These are phyloP conservation scores for Penicillium taxi DNA, from an alignment of 495 filamentous ascomycete species.

Conservation along the genomic window DNA sequence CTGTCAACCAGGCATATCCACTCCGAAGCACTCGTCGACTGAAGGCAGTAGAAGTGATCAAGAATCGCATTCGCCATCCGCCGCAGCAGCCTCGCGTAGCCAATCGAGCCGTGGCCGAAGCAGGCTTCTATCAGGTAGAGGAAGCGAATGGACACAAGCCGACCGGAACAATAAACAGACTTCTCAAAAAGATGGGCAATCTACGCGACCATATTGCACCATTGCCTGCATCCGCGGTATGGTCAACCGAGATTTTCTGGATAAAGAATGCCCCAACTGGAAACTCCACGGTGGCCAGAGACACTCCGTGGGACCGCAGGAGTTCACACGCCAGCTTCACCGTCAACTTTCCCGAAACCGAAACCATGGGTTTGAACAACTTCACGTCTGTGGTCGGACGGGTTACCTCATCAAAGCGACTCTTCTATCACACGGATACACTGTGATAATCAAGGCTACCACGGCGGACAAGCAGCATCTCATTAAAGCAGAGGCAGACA, in stretches of 20 bases:
- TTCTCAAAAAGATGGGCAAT: constrained; percentile 10
- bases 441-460: constrained; percentile 23
- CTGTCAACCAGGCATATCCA: constrained; percentile 29
- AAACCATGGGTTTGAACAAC: constrained; percentile 17
- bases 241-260: constrained; percentile 15
- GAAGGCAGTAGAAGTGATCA: constrained; percentile 20
- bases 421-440: constrained; percentile 22
- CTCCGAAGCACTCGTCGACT: constrained; percentile 13
- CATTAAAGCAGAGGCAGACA: constrained; percentile 18
- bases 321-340: constrained; percentile 20
- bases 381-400: constrained; percentile 21
- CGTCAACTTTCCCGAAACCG: constrained; percentile 18
- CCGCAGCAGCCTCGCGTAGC: constrained; percentile 15
- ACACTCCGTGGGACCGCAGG: constrained; percentile 11
- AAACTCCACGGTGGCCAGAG: constrained; percentile 11
- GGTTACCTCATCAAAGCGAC: constrained; percentile 26
- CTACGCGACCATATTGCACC: constrained; percentile 19
- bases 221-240: constrained; percentile 21
- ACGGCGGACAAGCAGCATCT: constrained; percentile 17
- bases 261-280: constrained; percentile 21
- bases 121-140: constrained; percentile 3
- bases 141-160: constrained; percentile 10
- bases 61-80: constrained; percentile 15
- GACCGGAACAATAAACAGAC: constrained; percentile 9
- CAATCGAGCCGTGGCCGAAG: constrained; percentile 3